A percentile compares a stretch with the other conserved stretches of the same genome.
These are phyloP conservation scores for Cladosporium phlei DNA, from an alignment of 2,329 filamentous ascomycete species.

Conservation along the genomic window DNA sequence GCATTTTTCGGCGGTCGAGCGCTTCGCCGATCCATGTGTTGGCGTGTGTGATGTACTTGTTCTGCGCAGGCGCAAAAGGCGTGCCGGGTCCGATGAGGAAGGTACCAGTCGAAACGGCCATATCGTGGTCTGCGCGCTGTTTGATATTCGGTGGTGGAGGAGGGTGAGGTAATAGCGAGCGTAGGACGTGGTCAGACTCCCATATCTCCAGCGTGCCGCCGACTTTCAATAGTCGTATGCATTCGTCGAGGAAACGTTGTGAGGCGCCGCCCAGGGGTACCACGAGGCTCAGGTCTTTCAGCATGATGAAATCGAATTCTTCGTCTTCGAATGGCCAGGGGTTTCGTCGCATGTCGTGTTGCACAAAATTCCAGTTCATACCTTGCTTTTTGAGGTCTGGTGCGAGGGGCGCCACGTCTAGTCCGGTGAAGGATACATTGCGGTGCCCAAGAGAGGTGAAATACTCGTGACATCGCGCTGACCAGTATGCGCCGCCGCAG, in stretches of 20 bases:
- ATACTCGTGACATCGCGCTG: conserved; percentile 77
- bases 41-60: conserved; percentile 76
- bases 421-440: conserved; percentile 71
- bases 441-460: conserved; percentile 64
- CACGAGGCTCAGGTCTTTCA: conserved; percentile 76
- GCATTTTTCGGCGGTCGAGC: conserved; percentile 65
- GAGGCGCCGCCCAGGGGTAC: conserved; percentile 54
- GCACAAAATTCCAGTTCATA: conserved; percentile 83
- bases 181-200: conserved; percentile 81
- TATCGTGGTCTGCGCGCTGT: conserved; percentile 58
- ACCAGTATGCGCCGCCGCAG: conserved; percentile 87
- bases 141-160: conserved; percentile 54
- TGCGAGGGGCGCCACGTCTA: conserved; percentile 74
- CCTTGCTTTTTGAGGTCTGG: conserved; percentile 62
- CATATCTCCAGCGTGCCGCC: conserved; percentile 81
- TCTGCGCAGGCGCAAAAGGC: conserved; percentile 73
- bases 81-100: conserved; percentile 81
- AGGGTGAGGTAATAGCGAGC: conserved; percentile 75
- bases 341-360: conserved; percentile 72
- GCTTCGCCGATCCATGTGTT: conserved; percentile 77
- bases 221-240: conserved; percentile 68
- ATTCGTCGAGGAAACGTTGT: conserved; percentile 62
- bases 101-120: conserved; percentile 66
- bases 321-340: conserved; percentile 74
- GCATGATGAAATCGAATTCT: conserved; percentile 83